phyloP scores from a whole-genome alignment of 805 yeast species.

The Teunomyces gatunensis region DNA sequence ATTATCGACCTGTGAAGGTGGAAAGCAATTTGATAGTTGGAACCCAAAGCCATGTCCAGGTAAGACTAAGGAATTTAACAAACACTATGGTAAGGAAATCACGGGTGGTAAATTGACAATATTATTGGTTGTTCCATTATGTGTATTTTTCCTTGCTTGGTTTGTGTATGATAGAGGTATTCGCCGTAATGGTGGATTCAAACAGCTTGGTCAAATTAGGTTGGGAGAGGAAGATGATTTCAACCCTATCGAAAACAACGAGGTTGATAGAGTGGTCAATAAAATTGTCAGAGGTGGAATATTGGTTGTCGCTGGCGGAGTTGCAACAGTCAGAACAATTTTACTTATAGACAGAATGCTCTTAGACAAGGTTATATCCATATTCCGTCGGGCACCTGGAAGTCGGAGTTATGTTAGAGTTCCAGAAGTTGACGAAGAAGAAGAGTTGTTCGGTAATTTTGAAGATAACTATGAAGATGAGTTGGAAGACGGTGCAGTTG shows the following conservation, averaged over 20 bases:
- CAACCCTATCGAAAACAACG: slow-evolving; percentile 60
- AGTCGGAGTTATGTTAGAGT: slow-evolving; percentile 40
- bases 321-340: slow-evolving; percentile 34
- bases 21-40: slow-evolving; percentile 65
- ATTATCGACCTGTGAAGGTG: slow-evolving; percentile 81
- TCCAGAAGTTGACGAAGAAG: slow-evolving; percentile 39
- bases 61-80: slow-evolving; percentile 59
- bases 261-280: slow-evolving; percentile 58
- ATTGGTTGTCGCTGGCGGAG: slow-evolving; percentile 38
- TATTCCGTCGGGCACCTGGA: slow-evolving; percentile 39
- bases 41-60: slow-evolving; percentile 84
- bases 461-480: slow-evolving; percentile 42
- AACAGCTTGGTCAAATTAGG: slow-evolving; percentile 81
- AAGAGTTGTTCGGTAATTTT: slow-evolving; percentile 40
- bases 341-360: slow-evolving; percentile 32
- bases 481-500: slow-evolving; percentile 26
- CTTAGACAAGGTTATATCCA: slow-evolving; percentile 28
- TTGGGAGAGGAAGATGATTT: slow-evolving; percentile 69
- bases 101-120: slow-evolving; percentile 53
- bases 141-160: slow-evolving; percentile 56
- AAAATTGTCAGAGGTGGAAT: slow-evolving; percentile 58
- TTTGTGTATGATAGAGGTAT: slow-evolving; percentile 80
- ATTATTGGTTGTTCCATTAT: slow-evolving; percentile 56
- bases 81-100: slow-evolving; percentile 52
- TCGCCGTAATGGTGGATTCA: slow-evolving; percentile 72